Evolutionary conservation across 345 rosid genomes (phyloP), one percentile per base, ranked within the genome.

Genomic region (Zanthoxylum bungeanum): DNA sequence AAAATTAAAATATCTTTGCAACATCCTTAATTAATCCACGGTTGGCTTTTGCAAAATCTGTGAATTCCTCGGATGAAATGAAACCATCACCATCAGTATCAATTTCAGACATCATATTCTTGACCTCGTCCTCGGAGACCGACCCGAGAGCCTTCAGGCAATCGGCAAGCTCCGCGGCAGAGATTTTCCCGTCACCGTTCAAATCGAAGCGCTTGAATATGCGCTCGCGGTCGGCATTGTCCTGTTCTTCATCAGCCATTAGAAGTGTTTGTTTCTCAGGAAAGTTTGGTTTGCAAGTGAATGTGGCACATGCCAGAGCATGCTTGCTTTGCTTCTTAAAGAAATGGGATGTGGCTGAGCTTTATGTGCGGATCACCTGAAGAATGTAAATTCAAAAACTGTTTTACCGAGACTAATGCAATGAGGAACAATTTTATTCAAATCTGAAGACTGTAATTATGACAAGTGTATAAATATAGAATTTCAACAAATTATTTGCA

Each of bases 81-180:
- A 31, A 83, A 7, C 98, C 98, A 62, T 94, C 97, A 4, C 97
- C 97, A 28, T 94, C 90, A 0, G 95, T 90, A 64, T 94, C 98
- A 28, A 94, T 92, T 85, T 92, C 97, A 0, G 79, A 83, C 98
- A 94, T 94, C 98, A 92, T 94, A 22, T 88, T 80, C 33, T 83
- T 81, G 22, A 90, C 46, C 71, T 94, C 98, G 0, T 87, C 98
- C 0, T 40, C 51, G 0, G 92, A 84, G 74, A 87, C 89, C 0
- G 92, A 82, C 0, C 92, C 91, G 0, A 92, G 92, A 8, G 83
- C 70, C 84, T 90, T 88, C 66, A 90, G 74, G 46, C 93, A 81
- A 4, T 90, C 93, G 5, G 92, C 95, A 1, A 94, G 89, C 91
- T 92, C 97, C 0, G 87, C 0, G 5, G 93, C 73, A 0, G 97